Evolutionary conservation across 2,329 filamentous ascomycete genomes (phyloP).

Genomic region (Cladobotryum mycophilum): DNA sequence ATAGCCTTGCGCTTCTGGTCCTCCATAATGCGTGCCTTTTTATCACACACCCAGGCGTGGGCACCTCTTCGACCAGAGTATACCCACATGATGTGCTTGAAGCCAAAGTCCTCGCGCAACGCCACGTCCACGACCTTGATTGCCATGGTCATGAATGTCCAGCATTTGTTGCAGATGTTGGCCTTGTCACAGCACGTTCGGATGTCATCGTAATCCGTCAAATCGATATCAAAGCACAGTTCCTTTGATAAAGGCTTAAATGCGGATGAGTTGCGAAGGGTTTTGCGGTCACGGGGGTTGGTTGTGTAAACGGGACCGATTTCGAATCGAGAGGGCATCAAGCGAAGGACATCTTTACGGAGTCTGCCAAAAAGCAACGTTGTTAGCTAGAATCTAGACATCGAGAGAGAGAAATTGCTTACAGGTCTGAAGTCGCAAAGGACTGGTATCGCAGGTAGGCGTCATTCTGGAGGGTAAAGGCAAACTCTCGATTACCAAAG

Average conservation of each 20-base stretch:
- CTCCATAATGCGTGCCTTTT: constrained; percentile 73
- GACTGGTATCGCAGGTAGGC: constrained; percentile 89
- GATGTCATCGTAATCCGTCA: constrained; percentile 97
- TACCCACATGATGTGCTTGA: constrained; percentile 95
- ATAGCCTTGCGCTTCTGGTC: constrained; percentile 81
- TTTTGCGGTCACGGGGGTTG: constrained; percentile 90
- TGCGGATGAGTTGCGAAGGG: constrained; percentile 67
- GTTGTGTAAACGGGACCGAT: constrained; percentile 96
- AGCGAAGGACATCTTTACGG: constrained; percentile 81
- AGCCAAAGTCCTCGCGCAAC: constrained; percentile 89
- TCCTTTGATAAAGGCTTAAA: constrained; percentile 90
- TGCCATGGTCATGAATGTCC: constrained; percentile 96
- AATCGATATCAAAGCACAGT: constrained; percentile 97
- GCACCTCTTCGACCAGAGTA: constrained; percentile 95
- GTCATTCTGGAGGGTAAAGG: constrained; percentile 88
- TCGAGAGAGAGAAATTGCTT: constrained; percentile 13
- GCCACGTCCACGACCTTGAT: constrained; percentile 88
- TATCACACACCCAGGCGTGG: constrained; percentile 97
- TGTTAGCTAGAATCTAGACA: neutral
- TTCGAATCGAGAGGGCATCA: constrained; percentile 91
- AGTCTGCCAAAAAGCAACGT: constrained; percentile 44
- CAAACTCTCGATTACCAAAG: constrained; percentile 91
- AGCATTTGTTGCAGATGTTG: constrained; percentile 90
- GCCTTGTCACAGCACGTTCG: constrained; percentile 91
- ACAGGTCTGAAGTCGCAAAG: constrained; percentile 49